Conservation (phyloP, 768 basidiomycete species). For the Termitomyces sp. region DNA sequence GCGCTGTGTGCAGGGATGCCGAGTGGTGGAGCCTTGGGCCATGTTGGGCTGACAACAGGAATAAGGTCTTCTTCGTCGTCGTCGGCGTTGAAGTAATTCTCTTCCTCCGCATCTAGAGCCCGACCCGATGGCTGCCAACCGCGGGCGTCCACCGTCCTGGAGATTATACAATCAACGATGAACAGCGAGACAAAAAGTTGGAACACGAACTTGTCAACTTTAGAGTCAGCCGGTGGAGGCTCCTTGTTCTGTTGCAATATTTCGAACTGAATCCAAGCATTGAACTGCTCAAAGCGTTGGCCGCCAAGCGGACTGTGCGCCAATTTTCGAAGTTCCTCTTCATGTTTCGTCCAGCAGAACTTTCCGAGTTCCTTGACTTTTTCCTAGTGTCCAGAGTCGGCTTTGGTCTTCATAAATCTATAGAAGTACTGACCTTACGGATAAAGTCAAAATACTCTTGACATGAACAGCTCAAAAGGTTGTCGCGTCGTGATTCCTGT, state of each 20-base stretch:
- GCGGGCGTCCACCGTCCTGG: conserved; percentile 41
- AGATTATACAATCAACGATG: conserved; percentile 1
- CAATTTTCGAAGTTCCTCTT: conserved; percentile 62
- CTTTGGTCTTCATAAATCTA: not conserved
- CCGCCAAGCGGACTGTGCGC: conserved; percentile 59
- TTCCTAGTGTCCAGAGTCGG: conserved; percentile 47
- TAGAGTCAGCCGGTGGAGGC: conserved; percentile 54
- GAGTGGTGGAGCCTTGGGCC: conserved; percentile 28
- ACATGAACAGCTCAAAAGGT: conserved; percentile 91
- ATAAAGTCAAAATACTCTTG: conserved; percentile 95
- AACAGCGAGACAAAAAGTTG: conserved; percentile 12
- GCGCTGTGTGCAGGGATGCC: conserved; percentile 35
- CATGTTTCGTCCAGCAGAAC: conserved; percentile 79
- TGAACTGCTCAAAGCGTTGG: conserved; percentile 68
- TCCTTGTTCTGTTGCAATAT: conserved; percentile 71
- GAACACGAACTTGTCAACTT: conserved; percentile 47
- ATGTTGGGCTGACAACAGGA: conserved; percentile 39
- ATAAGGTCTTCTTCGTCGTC: conserved; percentile 74
- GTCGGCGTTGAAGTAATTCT: conserved; percentile 90
- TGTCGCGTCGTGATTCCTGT: conserved; percentile 83
- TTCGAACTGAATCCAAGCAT: conserved; percentile 70
- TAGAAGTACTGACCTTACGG: conserved; percentile 60
- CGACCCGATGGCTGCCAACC: conserved; percentile 45
- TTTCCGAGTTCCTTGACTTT: conserved; percentile 85
- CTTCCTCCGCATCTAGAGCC: conserved; percentile 73